Evolutionary conservation across 371 early-diverging fungal genomes (phyloP).

Genomic region (Mucor piriformis): DNA sequence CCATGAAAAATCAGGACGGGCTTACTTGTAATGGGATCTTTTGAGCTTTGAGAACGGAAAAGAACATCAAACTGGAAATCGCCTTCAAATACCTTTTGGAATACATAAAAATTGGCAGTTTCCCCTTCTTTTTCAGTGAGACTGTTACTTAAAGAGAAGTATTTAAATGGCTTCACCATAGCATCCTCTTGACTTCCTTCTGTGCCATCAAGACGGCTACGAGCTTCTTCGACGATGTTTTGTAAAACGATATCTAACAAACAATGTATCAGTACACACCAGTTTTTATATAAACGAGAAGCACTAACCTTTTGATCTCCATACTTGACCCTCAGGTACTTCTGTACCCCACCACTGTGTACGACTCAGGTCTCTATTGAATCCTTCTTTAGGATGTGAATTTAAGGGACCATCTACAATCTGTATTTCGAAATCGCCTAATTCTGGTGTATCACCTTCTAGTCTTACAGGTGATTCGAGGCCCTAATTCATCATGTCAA

Average conservation of each 20-base stretch:
- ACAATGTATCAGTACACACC: background rate
- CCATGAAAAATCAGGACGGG: too few relatives aligned
- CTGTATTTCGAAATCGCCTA: slow-evolving; percentile 68
- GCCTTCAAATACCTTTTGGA: slow-evolving; percentile 62
- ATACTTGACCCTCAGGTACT: slow-evolving; percentile 43
- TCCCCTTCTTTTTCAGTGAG: slow-evolving; percentile 40
- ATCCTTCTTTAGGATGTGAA: slow-evolving; percentile 20
- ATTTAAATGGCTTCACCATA: slow-evolving; percentile 28
- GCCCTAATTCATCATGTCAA: slow-evolving; percentile 35
- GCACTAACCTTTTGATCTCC: slow-evolving; percentile 52
- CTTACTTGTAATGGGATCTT: slow-evolving; percentile 31
- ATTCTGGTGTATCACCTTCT: slow-evolving; percentile 62
- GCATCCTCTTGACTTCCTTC: slow-evolving; percentile 27
- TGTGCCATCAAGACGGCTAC: slow-evolving; percentile 11
- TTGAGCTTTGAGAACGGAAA: slow-evolving; percentile 53
- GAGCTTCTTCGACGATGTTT: slow-evolving; percentile 28
- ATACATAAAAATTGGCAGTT: slow-evolving; percentile 54
- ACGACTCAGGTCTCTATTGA: slow-evolving; percentile 37
- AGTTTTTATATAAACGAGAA: background rate
- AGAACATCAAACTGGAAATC: slow-evolving; percentile 70
- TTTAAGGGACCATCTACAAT: slow-evolving; percentile 56
- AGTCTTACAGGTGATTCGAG: slow-evolving; percentile 47
- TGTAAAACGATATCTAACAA: slow-evolving; percentile 30
- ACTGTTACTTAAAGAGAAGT: slow-evolving; percentile 42
- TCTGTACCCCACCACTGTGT: slow-evolving; percentile 53